Evolutionary conservation across 1,139 yeast species (phyloP), one percentile per base, ranked within the genome.

Genomic region (Nakaseomyces nivariensis): DNA sequence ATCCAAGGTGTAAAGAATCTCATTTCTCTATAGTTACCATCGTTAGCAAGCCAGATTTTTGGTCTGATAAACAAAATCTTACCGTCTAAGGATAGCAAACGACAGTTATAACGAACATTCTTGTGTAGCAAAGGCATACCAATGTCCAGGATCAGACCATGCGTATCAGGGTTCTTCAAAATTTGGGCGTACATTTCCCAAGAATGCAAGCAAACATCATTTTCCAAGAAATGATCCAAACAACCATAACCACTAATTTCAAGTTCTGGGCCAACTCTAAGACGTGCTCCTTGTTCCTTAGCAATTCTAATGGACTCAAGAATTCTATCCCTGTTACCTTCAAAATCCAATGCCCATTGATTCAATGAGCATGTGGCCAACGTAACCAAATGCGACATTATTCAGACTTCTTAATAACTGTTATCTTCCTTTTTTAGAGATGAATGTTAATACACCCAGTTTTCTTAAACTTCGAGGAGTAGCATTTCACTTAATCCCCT

Each of bases 281-380:
- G 75, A 37, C 75, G 73, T 0, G 99, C 95, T 8, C 89, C 88
- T 53, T 72, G 75, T 25, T 69, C 67, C 62, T 90, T 90, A 49
- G 98, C 96, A 49, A 78, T 74, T 36, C 67, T 67, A 61, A 94
- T 90, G 53, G 95, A 84, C 61, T 84, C 82, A 37, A 92, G 63
- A 58, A 94, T 92, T 50, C 99, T 74, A 62, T 89, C 96, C 51
- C 96, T 77, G 67, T 94, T 94, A 5, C 98, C 99, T 67, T 92
- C 97, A 68, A 88, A 94, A 68, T 94, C 99, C 54, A 94, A 74
- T 0, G 98, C 96, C 99, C 99, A 94, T 77, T 94, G 99, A 69
- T 94, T 94, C 58, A 94, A 76, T 62, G 85, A 77, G 65, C 83
- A 78, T 3, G 83, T 78, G 1, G 83, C 80, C 43, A 79, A 70